A percentile compares a stretch with the other conserved stretches of the same genome.
These are phyloP conservation scores for Chalara sp. DNA, from an alignment of 2,329 filamentous ascomycete genomes.

Conservation along the genomic window DNA sequence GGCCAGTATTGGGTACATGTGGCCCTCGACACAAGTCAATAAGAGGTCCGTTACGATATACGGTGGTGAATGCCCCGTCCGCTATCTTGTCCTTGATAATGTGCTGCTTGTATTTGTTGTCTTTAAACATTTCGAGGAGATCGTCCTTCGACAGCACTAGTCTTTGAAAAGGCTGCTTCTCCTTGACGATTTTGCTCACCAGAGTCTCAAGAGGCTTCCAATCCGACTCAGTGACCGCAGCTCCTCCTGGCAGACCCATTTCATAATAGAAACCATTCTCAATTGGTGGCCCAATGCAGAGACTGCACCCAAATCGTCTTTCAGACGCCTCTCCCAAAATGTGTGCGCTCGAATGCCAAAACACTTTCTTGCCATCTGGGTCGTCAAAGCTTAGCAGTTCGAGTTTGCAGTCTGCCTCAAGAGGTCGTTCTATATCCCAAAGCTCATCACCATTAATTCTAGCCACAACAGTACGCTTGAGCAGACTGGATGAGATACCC, in stretches of 20 bases:
- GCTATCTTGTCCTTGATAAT: constrained; percentile 91
- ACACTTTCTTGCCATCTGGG: constrained; percentile 75
- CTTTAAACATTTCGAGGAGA: constrained; percentile 90
- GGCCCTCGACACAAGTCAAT: constrained; percentile 95
- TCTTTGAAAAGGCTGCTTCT: constrained; percentile 92
- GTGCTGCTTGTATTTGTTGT: constrained; percentile 98
- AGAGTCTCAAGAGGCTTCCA: constrained; percentile 80
- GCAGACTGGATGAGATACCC: constrained; percentile 77
- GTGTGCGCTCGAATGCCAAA: constrained; percentile 96
- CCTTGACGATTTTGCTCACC: constrained; percentile 81
- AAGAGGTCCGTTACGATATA: constrained; percentile 84
- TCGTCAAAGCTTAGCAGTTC: constrained; percentile 78
- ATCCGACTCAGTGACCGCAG: constrained; percentile 66
- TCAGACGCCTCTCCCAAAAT: constrained; percentile 94
- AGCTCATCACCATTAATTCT: constrained; percentile 72
- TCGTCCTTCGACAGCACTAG: constrained; percentile 85
- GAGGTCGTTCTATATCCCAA: constrained; percentile 87
- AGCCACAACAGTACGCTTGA: constrained; percentile 81
- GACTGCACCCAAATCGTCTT: constrained; percentile 79
- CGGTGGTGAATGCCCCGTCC: constrained; percentile 84
- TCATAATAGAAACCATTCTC: constrained; percentile 96
- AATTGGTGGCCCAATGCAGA: constrained; percentile 90
- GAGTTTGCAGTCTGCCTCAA: constrained; percentile 82
- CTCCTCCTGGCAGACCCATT: constrained; percentile 73
- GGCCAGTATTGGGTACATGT: constrained; percentile 86